Conservation (phyloP, 257 asterid genomes). For the Solanum phureja region DNA sequence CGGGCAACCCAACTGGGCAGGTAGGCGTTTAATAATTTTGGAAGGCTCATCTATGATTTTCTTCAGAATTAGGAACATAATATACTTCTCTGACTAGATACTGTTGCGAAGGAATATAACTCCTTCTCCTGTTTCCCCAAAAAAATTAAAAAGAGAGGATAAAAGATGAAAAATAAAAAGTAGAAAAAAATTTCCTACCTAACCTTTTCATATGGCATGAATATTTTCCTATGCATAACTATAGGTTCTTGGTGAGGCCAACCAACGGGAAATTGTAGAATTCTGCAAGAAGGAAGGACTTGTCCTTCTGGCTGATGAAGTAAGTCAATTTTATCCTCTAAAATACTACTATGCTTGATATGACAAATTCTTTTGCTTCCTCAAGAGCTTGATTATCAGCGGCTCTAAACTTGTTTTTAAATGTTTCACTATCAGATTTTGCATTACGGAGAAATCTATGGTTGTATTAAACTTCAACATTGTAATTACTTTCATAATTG, state of each 20-base stretch:
- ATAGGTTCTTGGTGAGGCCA: constrained; percentile 53
- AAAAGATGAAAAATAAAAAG: background rate
- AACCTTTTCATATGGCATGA: background rate
- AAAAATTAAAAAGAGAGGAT: background rate
- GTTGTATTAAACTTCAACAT: background rate
- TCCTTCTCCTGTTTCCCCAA: background rate
- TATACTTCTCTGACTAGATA: background rate
- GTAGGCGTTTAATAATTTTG: constrained; percentile 15
- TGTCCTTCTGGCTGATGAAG: constrained; percentile 98
- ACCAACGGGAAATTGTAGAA: constrained; percentile 75
- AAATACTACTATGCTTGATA: background rate
- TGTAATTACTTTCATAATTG: background rate
- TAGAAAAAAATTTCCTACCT: background rate
- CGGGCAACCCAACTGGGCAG: constrained; percentile 99
- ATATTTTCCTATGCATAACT: background rate
- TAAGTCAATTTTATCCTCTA: constrained; percentile 12
- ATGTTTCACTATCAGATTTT: background rate
- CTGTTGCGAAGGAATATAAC: background rate
- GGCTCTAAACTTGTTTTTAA: background rate
- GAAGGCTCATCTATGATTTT: background rate
- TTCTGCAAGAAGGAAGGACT: constrained; percentile 98
- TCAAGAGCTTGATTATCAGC: background rate
- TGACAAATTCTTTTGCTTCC: background rate
- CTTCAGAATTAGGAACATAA: background rate
- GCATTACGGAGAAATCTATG: background rate